These are phyloP conservation scores for Fusarium sp. DNA, from an alignment of 2,329 filamentous ascomycete species.

Conservation along the genomic window DNA sequence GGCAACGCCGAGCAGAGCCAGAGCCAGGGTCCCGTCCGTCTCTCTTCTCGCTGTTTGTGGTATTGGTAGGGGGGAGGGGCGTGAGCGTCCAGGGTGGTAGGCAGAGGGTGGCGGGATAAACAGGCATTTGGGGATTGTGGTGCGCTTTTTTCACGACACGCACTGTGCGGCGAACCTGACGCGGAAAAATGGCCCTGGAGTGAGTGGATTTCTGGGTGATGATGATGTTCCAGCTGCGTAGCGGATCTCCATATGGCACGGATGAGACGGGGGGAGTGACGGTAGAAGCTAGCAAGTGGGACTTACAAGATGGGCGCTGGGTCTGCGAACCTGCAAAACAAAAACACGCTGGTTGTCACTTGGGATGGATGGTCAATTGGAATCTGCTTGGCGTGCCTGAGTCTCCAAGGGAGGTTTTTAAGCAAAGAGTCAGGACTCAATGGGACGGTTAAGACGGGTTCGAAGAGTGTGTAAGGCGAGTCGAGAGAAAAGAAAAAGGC, in stretches of 20 bases:
- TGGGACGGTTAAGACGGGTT: not conserved
- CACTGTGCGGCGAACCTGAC: constrained; percentile 26
- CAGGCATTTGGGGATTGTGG: constrained; percentile 2
- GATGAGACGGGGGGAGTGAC: constrained; percentile 19
- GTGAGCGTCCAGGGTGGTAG: not conserved
- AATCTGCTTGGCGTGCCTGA: constrained; percentile 23
- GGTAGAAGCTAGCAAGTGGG: constrained; percentile 20
- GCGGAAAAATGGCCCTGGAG: constrained; percentile 23
- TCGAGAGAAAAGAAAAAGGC: not conserved
- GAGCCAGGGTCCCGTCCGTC: constrained; percentile 17
- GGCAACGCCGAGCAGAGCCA: not conserved
- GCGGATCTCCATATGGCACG: not conserved
- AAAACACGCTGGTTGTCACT: constrained; percentile 30
- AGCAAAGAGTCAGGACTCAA: not conserved
- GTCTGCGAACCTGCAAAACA: constrained; percentile 28
- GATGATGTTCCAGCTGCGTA: constrained; percentile 29
- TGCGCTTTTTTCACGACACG: constrained; percentile 23
- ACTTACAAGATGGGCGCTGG: constrained; percentile 23
- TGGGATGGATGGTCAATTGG: constrained; percentile 20
- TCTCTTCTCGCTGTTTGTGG: constrained; percentile 25
- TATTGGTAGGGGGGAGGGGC: constrained; percentile 4
- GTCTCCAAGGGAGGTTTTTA: constrained; percentile 10
- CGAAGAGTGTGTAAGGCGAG: not conserved
- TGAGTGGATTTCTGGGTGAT: constrained; percentile 31
- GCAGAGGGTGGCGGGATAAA: constrained; percentile 10